phyloP scores from a whole-genome alignment of 768 basidiomycete species.

The Kwoniella dendrophila region DNA sequence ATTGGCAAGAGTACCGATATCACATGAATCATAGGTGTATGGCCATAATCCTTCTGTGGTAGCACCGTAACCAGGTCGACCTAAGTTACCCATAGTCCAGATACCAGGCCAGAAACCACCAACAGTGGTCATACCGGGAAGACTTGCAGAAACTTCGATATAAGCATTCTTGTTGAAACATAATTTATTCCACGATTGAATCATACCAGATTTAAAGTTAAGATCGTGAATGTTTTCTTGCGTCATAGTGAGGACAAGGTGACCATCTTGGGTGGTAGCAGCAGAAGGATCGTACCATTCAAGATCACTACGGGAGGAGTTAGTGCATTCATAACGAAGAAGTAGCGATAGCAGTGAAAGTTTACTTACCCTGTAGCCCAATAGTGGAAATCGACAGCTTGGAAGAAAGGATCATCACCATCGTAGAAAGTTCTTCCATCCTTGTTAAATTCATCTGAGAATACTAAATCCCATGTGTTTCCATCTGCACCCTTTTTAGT shows the following conservation, averaged over 20 bases:
- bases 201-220: conserved; percentile 62
- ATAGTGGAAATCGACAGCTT: conserved; percentile 57
- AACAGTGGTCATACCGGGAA: conserved; percentile 47
- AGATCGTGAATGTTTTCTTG: conserved; percentile 69
- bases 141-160: conserved; percentile 64
- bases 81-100: conserved; percentile 74
- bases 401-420: conserved; percentile 77
- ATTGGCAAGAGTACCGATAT: conserved; percentile 49
- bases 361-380: conserved; percentile 49
- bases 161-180: conserved; percentile 85
- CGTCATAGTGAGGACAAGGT: conserved; percentile 73
- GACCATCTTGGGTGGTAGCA: conserved; percentile 72
- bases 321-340: neutral
- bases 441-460: conserved; percentile 84
- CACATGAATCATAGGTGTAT: conserved; percentile 54
- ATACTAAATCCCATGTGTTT: conserved; percentile 68
- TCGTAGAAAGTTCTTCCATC: conserved; percentile 76
- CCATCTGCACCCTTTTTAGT: conserved; percentile 63
- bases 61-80: conserved; percentile 86
- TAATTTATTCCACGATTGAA: conserved; percentile 73
- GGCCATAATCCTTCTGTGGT: conserved; percentile 63
- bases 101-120: conserved; percentile 61
- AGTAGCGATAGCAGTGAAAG: neutral
- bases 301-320: conserved; percentile 45
- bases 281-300: conserved; percentile 85